phyloP scores from a whole-genome alignment of 202 grass and related monocot genomes.

The Panicum virgatum region DNA sequence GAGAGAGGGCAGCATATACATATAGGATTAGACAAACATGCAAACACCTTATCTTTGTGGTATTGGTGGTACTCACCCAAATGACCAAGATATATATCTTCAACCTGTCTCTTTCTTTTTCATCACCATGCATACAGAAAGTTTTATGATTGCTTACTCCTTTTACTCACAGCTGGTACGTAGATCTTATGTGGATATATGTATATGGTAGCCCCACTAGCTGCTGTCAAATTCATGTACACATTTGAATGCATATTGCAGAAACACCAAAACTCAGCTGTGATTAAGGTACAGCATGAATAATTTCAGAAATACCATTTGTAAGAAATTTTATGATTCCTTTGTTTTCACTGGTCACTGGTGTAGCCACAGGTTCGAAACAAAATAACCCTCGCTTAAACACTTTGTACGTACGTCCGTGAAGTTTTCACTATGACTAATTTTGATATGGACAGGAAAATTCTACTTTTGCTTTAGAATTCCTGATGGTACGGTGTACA shows the following conservation, averaged over 20 bases:
- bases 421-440: not conserved
- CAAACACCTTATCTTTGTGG: not conserved
- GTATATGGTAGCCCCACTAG: not conserved
- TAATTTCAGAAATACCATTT: not conserved
- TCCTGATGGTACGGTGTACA: not conserved
- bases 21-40: not conserved
- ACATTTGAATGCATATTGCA: not conserved
- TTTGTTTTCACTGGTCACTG: too few relatives aligned
- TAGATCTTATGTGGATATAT: conserved; percentile 3
- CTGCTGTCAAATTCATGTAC: not conserved
- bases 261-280: not conserved
- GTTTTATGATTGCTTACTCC: conserved; percentile 16
- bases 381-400: not conserved
- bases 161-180: not conserved
- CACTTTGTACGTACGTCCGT: not conserved
- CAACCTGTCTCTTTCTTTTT: not conserved
- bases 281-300: not conserved
- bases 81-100: conserved; percentile 25
- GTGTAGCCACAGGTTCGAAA: not conserved
- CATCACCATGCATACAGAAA: conserved; percentile 11
- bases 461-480: not conserved
- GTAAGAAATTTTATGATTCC: not conserved
- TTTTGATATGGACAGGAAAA: not conserved
- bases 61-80: not conserved
- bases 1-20: not conserved